phyloP scores from a whole-genome alignment of 2,329 filamentous ascomycete species.

The Fusarium sp. region DNA sequence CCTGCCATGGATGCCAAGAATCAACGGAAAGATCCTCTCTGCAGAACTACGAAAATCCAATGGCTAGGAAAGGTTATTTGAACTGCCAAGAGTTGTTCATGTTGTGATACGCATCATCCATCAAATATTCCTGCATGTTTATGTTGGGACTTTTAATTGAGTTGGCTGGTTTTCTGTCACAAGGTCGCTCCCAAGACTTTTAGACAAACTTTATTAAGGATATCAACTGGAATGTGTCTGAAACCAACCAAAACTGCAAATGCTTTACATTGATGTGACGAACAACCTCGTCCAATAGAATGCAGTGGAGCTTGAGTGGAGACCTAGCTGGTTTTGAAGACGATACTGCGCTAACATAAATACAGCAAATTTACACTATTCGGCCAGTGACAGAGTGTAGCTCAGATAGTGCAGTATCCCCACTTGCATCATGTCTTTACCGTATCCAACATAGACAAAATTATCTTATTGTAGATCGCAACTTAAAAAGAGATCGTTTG shows the following conservation, averaged over 20 bases:
- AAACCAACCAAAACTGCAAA: background rate
- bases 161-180: background rate
- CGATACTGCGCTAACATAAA: background rate
- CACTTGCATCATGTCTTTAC: too few species aligned
- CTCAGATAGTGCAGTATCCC: background rate
- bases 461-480: background rate
- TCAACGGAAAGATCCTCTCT: background rate
- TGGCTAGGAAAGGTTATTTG: background rate
- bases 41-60: background rate
- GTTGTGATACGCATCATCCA: background rate
- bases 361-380: accelerated
- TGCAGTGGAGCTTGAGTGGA: background rate
- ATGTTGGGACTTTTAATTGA: background rate
- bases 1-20: background rate
- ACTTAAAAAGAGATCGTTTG: background rate
- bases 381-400: accelerated
- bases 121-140: background rate
- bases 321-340: background rate
- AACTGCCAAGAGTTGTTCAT: background rate
- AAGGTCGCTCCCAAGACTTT: background rate
- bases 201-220: background rate
- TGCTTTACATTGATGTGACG: background rate
- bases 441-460: too few species aligned
- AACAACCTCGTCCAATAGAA: background rate
- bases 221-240: background rate